A percentile compares a stretch with the other conserved stretches of the same genome.
phyloP scores from a whole-genome alignment of 106 monocot species.

The Narthecium ossifragum region DNA sequence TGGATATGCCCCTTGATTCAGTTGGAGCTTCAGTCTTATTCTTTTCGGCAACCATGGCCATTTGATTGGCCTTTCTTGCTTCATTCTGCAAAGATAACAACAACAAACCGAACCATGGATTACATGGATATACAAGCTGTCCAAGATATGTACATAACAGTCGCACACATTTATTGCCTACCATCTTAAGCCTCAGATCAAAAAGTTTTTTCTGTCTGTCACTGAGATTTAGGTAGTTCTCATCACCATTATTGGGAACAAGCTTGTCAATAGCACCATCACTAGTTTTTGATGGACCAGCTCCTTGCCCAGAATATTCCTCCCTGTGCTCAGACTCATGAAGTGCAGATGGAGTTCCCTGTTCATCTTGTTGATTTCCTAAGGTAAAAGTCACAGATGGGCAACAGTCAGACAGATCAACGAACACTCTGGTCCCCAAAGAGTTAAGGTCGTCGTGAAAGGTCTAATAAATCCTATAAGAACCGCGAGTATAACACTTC shows the following conservation, averaged over 20 bases:
- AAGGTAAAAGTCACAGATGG: too few species aligned
- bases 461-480: too few species aligned
- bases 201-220: conserved; percentile 86
- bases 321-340: conserved; percentile 21
- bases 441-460: too few species aligned
- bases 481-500: too few species aligned
- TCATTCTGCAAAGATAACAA: conserved; percentile 54
- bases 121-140: not conserved
- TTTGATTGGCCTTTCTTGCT: conserved; percentile 91
- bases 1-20: conserved; percentile 87
- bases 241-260: conserved; percentile 29
- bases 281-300: conserved; percentile 10
- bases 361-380: conserved; percentile 15
- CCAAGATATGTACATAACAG: not conserved
- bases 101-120: not conserved
- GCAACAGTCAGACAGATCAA: too few species aligned
- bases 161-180: conserved; percentile 5
- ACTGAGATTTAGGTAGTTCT: conserved; percentile 53
- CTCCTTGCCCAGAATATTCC: conserved; percentile 10
- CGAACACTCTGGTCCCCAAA: too few species aligned
- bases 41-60: conserved; percentile 83
- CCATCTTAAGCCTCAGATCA: conserved; percentile 89
- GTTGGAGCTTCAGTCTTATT: conserved; percentile 65
- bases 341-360: conserved; percentile 13
- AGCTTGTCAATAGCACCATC: conserved; percentile 8